Percentiles rank a stretch among this genome's conserved stretches.
Evolutionary conservation across 2,329 filamentous ascomycete species (phyloP).

Genomic region (Exophiala sp.): DNA sequence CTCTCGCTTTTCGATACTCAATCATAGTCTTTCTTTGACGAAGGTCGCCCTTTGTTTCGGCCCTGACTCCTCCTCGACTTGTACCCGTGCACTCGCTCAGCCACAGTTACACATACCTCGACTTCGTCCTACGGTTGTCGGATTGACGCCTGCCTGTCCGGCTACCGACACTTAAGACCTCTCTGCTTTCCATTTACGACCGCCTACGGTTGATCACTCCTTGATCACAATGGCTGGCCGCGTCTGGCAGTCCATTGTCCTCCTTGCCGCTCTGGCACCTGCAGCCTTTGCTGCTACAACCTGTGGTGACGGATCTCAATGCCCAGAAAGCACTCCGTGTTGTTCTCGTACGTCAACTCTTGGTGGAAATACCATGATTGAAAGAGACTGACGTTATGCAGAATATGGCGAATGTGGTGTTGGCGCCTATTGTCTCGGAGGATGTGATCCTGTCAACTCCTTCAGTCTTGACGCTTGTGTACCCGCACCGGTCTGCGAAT

Average conservation of each 20-base stretch:
- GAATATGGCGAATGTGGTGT: conserved; percentile 92
- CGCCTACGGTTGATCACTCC: conserved; percentile 7
- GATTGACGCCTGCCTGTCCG: no score
- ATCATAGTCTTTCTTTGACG: no score
- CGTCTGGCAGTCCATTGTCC: conserved; percentile 14
- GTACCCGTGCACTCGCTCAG: no score
- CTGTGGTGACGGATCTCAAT: conserved; percentile 53
- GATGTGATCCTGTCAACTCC: conserved; percentile 85
- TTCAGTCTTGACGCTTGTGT: conserved; percentile 80
- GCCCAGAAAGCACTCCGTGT: conserved; percentile 70
- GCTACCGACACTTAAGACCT: not conserved
- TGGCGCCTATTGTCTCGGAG: conserved; percentile 91
- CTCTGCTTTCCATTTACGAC: conserved; percentile 17
- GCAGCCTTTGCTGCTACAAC: conserved; percentile 31
- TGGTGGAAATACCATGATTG: not conserved
- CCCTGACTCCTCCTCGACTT: no score
- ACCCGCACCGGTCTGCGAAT: conserved; percentile 77
- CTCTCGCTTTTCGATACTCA: no score
- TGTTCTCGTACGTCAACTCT: conserved; percentile 67
- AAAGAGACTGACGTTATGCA: conserved; percentile 37
- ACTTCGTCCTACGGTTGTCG: not conserved
- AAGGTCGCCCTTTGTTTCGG: no score
- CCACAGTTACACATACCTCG: no score
- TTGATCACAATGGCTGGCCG: conserved; percentile 16
- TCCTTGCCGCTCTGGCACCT: conserved; percentile 18